A percentile compares a stretch with the other conserved stretches of the same genome.
These are phyloP conservation scores for Penicillium egyptiacum DNA, from an alignment of 495 filamentous ascomycete species.

Conservation along the genomic window DNA sequence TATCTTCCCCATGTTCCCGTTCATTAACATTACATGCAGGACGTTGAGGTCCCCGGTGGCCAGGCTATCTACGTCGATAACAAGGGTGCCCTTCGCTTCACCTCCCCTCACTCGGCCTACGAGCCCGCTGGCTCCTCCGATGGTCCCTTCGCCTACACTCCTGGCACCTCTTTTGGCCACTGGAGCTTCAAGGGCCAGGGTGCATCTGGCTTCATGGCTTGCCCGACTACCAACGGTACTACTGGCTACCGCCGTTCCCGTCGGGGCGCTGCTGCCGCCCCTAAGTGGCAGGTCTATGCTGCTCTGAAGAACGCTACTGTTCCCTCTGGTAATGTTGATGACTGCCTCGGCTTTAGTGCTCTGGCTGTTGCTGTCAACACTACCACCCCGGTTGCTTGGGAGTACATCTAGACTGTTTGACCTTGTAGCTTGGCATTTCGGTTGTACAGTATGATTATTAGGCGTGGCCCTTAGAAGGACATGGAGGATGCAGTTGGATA, in stretches of 20 bases:
- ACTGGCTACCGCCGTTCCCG: conserved; percentile 8
- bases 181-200: conserved; percentile 30
- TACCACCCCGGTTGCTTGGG: conserved; percentile 27
- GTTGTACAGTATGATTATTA: background rate
- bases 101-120: conserved; percentile 53
- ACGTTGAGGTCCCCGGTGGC: conserved; percentile 60
- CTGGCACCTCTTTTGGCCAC: conserved; percentile 22
- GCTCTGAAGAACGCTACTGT: conserved; percentile 36
- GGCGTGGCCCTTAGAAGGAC: background rate
- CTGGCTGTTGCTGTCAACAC: conserved; percentile 19
- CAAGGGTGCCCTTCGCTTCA: conserved; percentile 55
- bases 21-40: conserved; percentile 20
- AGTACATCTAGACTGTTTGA: conserved; percentile 33
- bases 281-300: conserved; percentile 40
- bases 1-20: background rate
- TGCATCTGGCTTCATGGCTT: conserved; percentile 39
- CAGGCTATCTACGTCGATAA: conserved; percentile 58
- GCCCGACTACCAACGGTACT: conserved; percentile 25
- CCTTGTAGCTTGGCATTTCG: background rate
- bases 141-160: conserved; percentile 42
- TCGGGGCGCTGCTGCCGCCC: conserved; percentile 13
- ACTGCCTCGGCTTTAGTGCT: conserved; percentile 38
- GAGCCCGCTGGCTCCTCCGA: conserved; percentile 50
- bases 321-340: conserved; percentile 29
- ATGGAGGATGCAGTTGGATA: background rate